Evolutionary conservation across 306 rosid genomes (phyloP).

Genomic region (Pyrus communis): DNA sequence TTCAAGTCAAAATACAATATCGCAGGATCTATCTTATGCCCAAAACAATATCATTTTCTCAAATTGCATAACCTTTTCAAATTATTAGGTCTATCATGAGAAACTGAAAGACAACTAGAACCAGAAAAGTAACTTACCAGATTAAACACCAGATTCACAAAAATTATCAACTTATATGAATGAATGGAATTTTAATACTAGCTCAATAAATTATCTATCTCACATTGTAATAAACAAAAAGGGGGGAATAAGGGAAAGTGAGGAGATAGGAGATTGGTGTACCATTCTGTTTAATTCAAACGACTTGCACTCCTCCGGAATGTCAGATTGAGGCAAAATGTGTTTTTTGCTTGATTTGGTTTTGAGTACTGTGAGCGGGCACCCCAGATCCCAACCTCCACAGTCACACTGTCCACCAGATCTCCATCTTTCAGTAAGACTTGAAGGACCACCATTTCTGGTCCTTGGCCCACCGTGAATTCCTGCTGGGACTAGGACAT

Average conservation of each 20-base stretch:
- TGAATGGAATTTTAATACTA: not conserved
- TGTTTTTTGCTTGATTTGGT: conserved; percentile 37
- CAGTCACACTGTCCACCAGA: conserved; percentile 86
- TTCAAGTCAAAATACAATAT: not conserved
- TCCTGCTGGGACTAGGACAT: conserved; percentile 77
- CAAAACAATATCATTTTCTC: not conserved
- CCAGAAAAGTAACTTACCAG: not conserved
- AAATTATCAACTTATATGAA: not conserved
- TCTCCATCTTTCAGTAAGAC: conserved; percentile 83
- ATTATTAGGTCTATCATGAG: not conserved
- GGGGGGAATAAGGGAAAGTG: not conserved
- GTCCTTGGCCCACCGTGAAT: conserved; percentile 84
- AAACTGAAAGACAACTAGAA: conserved; percentile 2
- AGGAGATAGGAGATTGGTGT: conserved; percentile 6
- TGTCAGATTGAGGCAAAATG: conserved; percentile 26
- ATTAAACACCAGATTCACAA: not conserved
- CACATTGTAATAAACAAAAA: not conserved
- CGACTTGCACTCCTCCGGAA: conserved; percentile 54
- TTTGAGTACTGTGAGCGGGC: conserved; percentile 71
- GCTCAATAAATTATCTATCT: not conserved
- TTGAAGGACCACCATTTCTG: conserved; percentile 73
- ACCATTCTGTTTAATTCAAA: conserved; percentile 65
- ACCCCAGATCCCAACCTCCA: conserved; percentile 99
- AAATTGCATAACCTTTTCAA: not conserved
- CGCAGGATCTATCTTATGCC: not conserved